Evolutionary conservation across 768 basidiomycete species (phyloP).

Genomic region (Termitomyces eurrhizus): DNA sequence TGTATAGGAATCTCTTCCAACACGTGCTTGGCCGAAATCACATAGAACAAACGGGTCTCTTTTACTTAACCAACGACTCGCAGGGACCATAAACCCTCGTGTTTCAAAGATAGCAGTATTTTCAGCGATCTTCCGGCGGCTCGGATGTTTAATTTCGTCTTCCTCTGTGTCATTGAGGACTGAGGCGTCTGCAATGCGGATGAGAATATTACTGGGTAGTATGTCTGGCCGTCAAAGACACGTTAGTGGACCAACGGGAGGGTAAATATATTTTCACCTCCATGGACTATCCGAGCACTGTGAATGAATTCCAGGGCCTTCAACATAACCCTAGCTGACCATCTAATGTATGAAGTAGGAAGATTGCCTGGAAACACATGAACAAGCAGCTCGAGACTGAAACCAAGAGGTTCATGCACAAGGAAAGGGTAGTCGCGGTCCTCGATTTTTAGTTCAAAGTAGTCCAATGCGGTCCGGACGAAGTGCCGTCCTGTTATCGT

Average conservation of each 20-base stretch:
- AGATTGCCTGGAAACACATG: not conserved
- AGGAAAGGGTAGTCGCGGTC: not conserved
- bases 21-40: slow-evolving; percentile 2
- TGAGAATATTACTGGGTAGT: not conserved
- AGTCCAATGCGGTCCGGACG: too few relatives aligned
- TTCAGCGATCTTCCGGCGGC: not conserved
- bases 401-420: not conserved
- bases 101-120: not conserved
- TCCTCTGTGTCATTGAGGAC: not conserved
- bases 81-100: not conserved
- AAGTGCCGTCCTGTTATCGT: too few relatives aligned
- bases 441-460: not conserved
- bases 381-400: not conserved
- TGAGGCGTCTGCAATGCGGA: not conserved
- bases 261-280: not conserved
- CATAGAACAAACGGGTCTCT: not conserved
- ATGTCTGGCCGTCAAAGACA: not conserved
- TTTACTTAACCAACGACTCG: not conserved
- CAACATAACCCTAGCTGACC: not conserved
- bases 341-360: not conserved
- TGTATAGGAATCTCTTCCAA: not conserved
- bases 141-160: not conserved
- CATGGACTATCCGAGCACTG: not conserved
- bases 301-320: not conserved
- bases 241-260: not conserved